Evolutionary conservation across 441 rosid genomes (phyloP).

Genomic region (Hypseocharis bilobata): DNA sequence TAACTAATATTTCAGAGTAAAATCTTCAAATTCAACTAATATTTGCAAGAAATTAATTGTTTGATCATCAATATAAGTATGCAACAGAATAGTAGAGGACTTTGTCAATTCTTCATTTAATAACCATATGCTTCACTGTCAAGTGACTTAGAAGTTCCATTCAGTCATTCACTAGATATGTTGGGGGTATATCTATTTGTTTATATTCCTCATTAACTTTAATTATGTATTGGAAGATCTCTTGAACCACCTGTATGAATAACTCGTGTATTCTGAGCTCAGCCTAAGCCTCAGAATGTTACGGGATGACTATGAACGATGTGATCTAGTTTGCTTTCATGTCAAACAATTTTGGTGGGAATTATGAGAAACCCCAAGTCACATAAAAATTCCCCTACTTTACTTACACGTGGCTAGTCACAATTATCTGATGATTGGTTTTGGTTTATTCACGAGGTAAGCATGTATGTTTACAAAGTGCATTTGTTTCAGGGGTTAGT

Average conservation of each 20-base stretch:
- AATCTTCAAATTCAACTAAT: too few species aligned
- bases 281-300: neutral
- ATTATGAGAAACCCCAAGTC: neutral
- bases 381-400: neutral
- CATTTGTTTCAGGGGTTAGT: slow-evolving; percentile 65
- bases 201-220: neutral
- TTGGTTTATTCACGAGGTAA: neutral
- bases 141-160: too few species aligned
- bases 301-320: neutral
- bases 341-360: neutral
- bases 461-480: neutral
- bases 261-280: neutral
- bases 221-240: neutral
- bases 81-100: neutral
- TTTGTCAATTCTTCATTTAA: neutral
- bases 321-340: neutral
- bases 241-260: neutral
- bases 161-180: too few species aligned
- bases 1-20: too few species aligned
- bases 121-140: too few species aligned
- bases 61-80: neutral
- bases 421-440: neutral
- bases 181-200: neutral
- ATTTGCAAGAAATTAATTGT: too few species aligned
- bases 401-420: neutral